Evolutionary conservation across 2,329 filamentous ascomycete genomes (phyloP).

Genomic region (Ceratocystis diversiconidia): DNA sequence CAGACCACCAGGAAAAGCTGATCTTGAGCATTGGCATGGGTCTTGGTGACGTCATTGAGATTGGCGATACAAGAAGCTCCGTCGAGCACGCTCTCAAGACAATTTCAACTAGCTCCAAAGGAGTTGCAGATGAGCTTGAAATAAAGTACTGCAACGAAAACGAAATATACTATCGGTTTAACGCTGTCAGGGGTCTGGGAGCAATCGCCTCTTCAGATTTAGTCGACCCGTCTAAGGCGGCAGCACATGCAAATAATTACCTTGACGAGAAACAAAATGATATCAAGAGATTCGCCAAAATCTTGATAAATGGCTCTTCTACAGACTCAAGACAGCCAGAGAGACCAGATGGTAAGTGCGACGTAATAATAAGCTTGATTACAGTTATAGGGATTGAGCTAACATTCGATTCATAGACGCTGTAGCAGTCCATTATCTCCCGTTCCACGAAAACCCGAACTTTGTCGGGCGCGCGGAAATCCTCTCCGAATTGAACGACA

Average conservation of each 20-base stretch:
- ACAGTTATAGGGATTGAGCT: background rate
- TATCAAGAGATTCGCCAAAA: too few relatives aligned
- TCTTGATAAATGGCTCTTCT: too few relatives aligned
- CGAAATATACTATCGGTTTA: conserved; percentile 22
- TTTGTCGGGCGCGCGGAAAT: background rate
- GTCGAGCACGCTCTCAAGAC: background rate
- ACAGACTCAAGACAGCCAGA: too few relatives aligned
- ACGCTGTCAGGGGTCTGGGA: conserved; percentile 22
- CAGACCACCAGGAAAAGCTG: conserved; percentile 7
- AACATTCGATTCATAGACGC: background rate
- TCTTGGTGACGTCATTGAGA: conserved; percentile 19
- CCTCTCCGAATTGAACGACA: background rate
- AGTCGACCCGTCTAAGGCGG: background rate
- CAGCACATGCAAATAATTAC: background rate
- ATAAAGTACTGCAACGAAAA: conserved; percentile 19
- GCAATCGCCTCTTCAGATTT: conserved; percentile 22
- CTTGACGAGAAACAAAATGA: too few relatives aligned
- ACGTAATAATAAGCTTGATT: too few relatives aligned
- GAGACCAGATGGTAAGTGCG: too few relatives aligned
- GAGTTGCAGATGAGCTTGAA: background rate
- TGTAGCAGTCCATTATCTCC: background rate
- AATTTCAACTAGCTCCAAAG: background rate
- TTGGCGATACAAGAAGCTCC: conserved; percentile 16
- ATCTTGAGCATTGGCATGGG: conserved; percentile 24
- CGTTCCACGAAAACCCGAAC: background rate